Conservation (phyloP, 495 filamentous ascomycete genomes). For the Schizothecium vesticola region DNA sequence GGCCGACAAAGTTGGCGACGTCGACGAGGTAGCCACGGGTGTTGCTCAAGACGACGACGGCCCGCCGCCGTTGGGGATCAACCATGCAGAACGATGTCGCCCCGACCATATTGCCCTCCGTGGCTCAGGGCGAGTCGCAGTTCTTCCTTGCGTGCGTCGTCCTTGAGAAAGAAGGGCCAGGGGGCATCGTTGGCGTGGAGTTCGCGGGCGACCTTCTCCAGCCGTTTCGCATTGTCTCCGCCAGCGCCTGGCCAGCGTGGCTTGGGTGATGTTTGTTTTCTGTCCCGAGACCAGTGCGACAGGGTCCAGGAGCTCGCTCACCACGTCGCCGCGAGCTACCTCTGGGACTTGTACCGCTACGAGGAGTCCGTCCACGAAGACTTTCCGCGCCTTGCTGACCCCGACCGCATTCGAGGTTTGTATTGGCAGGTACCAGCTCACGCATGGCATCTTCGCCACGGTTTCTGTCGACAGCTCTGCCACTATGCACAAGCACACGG, state of each 20-base stretch:
- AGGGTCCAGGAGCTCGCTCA: background rate
- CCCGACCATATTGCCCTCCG: slow-evolving; percentile 25
- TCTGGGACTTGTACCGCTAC: background rate
- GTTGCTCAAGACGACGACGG: slow-evolving; percentile 21
- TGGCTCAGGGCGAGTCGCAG: slow-evolving; percentile 15
- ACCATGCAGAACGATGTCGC: slow-evolving; percentile 18
- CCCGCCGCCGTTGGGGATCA: slow-evolving; percentile 1
- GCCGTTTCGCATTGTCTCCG: slow-evolving; percentile 11
- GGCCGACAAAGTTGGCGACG: slow-evolving; percentile 16
- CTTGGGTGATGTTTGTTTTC: background rate
- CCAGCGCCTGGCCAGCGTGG: slow-evolving; percentile 17
- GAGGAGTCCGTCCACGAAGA: background rate
- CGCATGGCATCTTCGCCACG: background rate
- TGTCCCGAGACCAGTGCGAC: background rate
- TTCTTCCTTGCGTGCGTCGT: background rate
- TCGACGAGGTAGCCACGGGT: slow-evolving; percentile 16
- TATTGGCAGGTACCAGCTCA: slow-evolving; percentile 2
- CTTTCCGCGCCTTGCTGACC: background rate
- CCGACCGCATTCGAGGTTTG: background rate
- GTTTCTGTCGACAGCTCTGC: background rate
- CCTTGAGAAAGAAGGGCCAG: slow-evolving; percentile 6
- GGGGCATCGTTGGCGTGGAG: background rate
- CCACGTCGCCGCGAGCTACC: background rate
- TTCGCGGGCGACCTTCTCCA: background rate
- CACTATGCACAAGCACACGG: background rate